Base-by-base conservation (phyloP, 176 grass and related monocot species). In the Otatea glauca region DNA sequence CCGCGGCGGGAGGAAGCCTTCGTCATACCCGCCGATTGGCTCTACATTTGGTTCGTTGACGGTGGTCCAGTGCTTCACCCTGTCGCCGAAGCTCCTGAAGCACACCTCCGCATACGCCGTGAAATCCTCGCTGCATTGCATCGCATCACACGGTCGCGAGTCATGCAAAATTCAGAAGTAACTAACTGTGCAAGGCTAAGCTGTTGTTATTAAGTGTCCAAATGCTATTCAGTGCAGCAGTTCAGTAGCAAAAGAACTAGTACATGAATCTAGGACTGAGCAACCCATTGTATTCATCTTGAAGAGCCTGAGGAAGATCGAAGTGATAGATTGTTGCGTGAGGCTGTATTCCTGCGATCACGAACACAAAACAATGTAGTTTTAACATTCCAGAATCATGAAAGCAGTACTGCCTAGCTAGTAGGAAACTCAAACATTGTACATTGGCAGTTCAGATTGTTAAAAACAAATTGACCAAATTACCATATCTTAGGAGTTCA, bases 251-350 rank as follows among this genome's bases (percentile, higher is more conserved):
- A 50, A 27, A 80, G 70, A 70, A 83, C 15, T 5, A 67, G 39
- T 95, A 93, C 92, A 98, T 82, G 71, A 98, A 86, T 81, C 83
- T 90, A 15, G 85, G 90, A 86, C 89, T 93, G 35, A 98, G 72
- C 38, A 90, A 14, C 10, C 92, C 95, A 1, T 55, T 61, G 61
- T 95, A 89, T 83, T 93, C 89, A n/a, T 95, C 91, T 83, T 98
- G 85, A 43, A 98, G 82, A 83, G 87, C 91, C 82, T 91, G 93
- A 45, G 92, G 92, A 61, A 95, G 92, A 79, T 95, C 96, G 29
- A 98, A 98, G 85, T 95, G 92, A 61, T 92, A 86, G 17, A 98
- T 84, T 20, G 96, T 98, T 15, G 95, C 91, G 20, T 98, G 92
- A 75, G 96, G 89, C 15, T 98, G 86, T 76, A 95, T 90, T 76